Conservation (phyloP, 148 eudicot species). For the Vaccinium corymbosum region DNA sequence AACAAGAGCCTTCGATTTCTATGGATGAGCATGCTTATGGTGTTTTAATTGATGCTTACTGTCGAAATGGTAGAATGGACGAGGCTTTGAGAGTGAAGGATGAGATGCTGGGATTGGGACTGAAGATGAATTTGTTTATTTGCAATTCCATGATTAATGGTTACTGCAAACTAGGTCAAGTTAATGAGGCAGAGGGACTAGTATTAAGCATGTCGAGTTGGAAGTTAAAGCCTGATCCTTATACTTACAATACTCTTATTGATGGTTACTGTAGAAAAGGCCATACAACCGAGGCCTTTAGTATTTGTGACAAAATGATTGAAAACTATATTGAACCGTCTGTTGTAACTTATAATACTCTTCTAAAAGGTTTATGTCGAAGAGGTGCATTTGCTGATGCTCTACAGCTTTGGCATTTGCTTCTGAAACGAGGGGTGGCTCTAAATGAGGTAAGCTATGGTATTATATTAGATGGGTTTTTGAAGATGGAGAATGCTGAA, state of each 20-base stretch:
- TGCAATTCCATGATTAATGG: conserved; percentile 81
- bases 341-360: conserved; percentile 66
- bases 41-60: conserved; percentile 61
- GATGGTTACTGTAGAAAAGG: conserved; percentile 67
- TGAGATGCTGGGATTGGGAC: conserved; percentile 57
- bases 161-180: conserved; percentile 65
- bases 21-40: conserved; percentile 58
- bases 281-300: conserved; percentile 42
- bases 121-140: conserved; percentile 52
- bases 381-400: conserved; percentile 49
- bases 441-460: conserved; percentile 65
- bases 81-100: conserved; percentile 55
- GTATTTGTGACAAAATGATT: conserved; percentile 59
- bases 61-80: conserved; percentile 58
- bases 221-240: conserved; percentile 73
- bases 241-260: conserved; percentile 69
- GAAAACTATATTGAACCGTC: conserved; percentile 41
- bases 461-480: conserved; percentile 62
- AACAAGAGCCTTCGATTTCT: conserved; percentile 26
- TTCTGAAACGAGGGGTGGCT: conserved; percentile 54
- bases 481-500: conserved; percentile 45
- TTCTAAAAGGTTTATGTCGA: conserved; percentile 62
- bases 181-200: conserved; percentile 45
- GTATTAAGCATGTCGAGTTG: conserved; percentile 41
- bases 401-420: conserved; percentile 34